These are phyloP conservation scores for Botrytis byssoidea DNA, from an alignment of 2,329 filamentous ascomycete species.

Conservation along the genomic window DNA sequence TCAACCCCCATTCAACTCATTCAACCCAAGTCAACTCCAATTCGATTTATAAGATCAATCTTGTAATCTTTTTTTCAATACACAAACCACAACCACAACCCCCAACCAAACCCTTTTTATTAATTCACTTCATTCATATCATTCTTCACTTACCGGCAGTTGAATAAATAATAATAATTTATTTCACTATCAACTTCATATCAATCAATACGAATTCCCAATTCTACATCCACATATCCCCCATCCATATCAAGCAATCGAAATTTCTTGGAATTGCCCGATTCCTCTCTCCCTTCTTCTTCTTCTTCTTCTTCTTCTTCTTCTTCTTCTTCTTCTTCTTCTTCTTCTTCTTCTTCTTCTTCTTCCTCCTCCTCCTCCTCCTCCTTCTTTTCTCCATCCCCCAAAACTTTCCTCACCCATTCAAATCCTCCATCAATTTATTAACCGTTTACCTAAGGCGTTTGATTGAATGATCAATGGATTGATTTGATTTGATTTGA, in stretches of 20 bases:
- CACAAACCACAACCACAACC: neutral
- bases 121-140: neutral
- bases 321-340: neutral
- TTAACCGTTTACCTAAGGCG: neutral
- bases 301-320: neutral
- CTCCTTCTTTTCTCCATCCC: neutral
- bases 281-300: neutral
- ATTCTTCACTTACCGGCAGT: neutral
- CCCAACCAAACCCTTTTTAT: neutral
- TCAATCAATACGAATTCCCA: neutral
- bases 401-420: neutral
- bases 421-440: neutral
- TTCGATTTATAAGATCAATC: neutral
- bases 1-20: neutral
- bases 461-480: conserved; percentile 9
- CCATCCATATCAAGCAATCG: neutral
- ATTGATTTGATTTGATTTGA: conserved; percentile 10
- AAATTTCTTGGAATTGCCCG: neutral
- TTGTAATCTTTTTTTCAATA: neutral
- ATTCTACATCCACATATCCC: neutral
- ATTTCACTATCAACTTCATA: neutral
- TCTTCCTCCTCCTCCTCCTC: neutral
- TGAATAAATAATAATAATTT: neutral
- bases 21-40: neutral
- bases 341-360: too few species aligned